Evolutionary conservation across 2,329 filamentous ascomycete genomes (phyloP).

Genomic region (Chaetomiaceae sp.): DNA sequence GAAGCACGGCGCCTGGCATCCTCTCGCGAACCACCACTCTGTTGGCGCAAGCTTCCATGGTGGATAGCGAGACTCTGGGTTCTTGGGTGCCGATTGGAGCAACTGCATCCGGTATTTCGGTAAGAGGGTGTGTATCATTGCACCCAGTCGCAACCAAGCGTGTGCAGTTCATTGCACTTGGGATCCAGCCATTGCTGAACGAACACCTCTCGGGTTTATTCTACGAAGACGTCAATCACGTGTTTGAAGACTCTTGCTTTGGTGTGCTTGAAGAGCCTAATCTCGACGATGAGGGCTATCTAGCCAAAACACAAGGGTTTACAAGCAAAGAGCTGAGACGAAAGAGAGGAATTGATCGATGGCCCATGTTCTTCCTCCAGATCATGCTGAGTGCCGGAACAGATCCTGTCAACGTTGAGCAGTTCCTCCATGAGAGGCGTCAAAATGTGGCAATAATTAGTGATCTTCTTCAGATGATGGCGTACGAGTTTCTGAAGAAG

Average conservation of each 20-base stretch:
- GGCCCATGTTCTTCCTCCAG: constrained; percentile 85
- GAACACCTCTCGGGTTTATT: constrained; percentile 58
- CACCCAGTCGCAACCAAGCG: constrained; percentile 66
- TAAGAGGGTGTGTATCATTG: constrained; percentile 69
- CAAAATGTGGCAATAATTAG: constrained; percentile 52
- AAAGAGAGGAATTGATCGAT: constrained; percentile 68
- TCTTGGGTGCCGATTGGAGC: constrained; percentile 71
- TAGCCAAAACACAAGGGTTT: constrained; percentile 43
- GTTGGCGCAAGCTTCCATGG: constrained; percentile 62
- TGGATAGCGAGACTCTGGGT: constrained; percentile 45
- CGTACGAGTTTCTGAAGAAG: constrained; percentile 69
- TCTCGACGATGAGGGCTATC: constrained; percentile 34
- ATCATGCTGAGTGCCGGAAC: constrained; percentile 42
- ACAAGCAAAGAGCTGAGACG: constrained; percentile 49
- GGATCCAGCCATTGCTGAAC: constrained; percentile 60
- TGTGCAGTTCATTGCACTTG: constrained; percentile 77
- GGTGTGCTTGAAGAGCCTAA: constrained; percentile 52
- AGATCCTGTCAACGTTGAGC: constrained; percentile 27
- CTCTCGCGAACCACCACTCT: constrained; percentile 43
- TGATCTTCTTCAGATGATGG: constrained; percentile 63
- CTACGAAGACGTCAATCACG: constrained; percentile 71
- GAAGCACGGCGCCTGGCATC: constrained; percentile 18
- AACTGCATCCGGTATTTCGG: constrained; percentile 53
- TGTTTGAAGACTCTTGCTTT: constrained; percentile 76
- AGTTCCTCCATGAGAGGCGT: constrained; percentile 43